phyloP scores from a whole-genome alignment of 768 basidiomycete genomes.

The Trichaptum fuscoviolaceum region DNA sequence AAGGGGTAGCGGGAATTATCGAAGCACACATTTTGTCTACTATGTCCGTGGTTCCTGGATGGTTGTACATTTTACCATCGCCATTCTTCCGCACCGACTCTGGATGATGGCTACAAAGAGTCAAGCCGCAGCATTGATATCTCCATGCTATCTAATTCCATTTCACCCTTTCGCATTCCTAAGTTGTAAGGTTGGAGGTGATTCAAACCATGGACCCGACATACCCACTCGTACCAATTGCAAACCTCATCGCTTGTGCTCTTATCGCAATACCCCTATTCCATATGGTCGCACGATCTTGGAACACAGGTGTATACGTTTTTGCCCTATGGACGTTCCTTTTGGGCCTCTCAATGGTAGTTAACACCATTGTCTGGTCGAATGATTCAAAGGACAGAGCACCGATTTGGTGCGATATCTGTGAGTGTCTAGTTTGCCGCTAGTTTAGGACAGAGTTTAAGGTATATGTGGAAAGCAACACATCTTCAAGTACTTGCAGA shows the following conservation, averaged over 20 bases:
- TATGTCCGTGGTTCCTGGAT: no score
- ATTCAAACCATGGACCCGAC: slow-evolving; percentile 10
- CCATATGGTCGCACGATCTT: slow-evolving; percentile 35
- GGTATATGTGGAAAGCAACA: slow-evolving; percentile 26
- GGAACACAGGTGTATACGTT: slow-evolving; percentile 29
- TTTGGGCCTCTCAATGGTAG: slow-evolving; percentile 21
- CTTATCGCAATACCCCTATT: slow-evolving; percentile 44
- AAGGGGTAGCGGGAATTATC: no score
- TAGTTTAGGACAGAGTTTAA: neutral
- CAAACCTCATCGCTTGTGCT: slow-evolving; percentile 35
- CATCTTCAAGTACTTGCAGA: slow-evolving; percentile 29
- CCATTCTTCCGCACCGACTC: no score
- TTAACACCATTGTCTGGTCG: slow-evolving; percentile 35
- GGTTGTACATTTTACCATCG: no score
- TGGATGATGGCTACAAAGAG: no score
- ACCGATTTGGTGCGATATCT: slow-evolving; percentile 53
- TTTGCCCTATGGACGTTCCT: slow-evolving; percentile 28
- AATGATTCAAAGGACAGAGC: slow-evolving; percentile 23
- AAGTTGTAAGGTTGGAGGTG: no score
- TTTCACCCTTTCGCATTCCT: no score
- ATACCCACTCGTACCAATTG: slow-evolving; percentile 29
- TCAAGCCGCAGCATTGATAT: no score
- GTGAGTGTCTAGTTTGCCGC: slow-evolving; percentile 27
- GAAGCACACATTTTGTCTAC: no score
- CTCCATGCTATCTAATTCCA: no score